A percentile compares a stretch with the other conserved stretches of the same genome.
These are phyloP conservation scores for Salvia splendens DNA, from an alignment of 257 asterid species.

Conservation along the genomic window DNA sequence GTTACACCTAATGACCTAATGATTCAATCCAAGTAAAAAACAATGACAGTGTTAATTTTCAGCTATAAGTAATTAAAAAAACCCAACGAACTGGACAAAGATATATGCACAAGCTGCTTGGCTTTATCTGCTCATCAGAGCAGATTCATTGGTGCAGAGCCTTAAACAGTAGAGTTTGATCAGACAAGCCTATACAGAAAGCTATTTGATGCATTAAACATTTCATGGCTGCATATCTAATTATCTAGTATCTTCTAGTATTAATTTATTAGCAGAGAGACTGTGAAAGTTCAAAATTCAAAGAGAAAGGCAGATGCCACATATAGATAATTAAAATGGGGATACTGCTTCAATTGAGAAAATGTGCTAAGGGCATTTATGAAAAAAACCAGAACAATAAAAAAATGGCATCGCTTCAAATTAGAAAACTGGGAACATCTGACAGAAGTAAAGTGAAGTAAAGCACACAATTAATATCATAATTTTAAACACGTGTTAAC, in stretches of 20 bases:
- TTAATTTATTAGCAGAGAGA: conserved; percentile 14
- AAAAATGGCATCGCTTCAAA: conserved; percentile 9
- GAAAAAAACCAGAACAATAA: conserved; percentile 4
- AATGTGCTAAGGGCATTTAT: background rate
- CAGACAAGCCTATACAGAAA: conserved; percentile 18
- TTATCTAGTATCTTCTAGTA: background rate
- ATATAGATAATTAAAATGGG: conserved; percentile 3
- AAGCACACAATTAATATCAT: conserved; percentile 15
- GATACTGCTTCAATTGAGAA: conserved; percentile 5
- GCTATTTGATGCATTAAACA: conserved; percentile 10
- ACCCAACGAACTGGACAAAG: conserved; percentile 8
- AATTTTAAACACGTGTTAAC: conserved; percentile 17
- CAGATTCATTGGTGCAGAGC: background rate
- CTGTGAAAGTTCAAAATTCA: conserved; percentile 18
- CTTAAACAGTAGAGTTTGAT: conserved; percentile 16
- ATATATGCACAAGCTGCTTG: conserved; percentile 14
- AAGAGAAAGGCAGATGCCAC: conserved; percentile 25
- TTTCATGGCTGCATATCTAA: background rate
- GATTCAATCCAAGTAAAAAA: conserved; percentile 24
- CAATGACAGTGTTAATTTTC: background rate
- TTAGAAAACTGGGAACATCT: background rate
- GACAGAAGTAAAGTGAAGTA: conserved; percentile 13
- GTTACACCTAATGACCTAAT: conserved; percentile 15
- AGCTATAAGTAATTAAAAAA: conserved; percentile 6
- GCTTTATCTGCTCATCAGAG: conserved; percentile 16